These are phyloP conservation scores for Fusarium musae DNA, from an alignment of 2,329 filamentous ascomycete species.

Conservation along the genomic window DNA sequence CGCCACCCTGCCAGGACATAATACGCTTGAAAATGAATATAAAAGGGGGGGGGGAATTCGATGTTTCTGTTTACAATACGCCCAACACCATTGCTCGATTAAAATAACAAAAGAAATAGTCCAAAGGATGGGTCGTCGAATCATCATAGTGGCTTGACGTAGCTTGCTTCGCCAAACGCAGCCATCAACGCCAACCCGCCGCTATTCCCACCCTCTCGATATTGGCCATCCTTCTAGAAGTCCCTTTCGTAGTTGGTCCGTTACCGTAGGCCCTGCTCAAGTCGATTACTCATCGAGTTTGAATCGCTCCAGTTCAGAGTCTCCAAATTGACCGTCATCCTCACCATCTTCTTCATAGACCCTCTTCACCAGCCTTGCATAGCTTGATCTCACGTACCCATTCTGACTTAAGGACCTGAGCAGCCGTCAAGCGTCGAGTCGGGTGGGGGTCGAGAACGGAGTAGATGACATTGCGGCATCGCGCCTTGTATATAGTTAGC, in stretches of 20 bases:
- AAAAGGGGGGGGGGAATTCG: not conserved
- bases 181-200: conserved; percentile 22
- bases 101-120: conserved; percentile 42
- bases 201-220: conserved; percentile 25
- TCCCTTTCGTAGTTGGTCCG: conserved; percentile 1
- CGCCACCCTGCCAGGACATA: conserved; percentile 16
- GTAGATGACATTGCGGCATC: conserved; percentile 98
- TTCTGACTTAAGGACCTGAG: conserved; percentile 96
- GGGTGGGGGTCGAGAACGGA: conserved; percentile 97
- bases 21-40: conserved; percentile 23
- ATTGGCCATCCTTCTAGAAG: conserved; percentile 13
- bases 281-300: conserved; percentile 9
- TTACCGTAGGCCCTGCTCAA: not conserved
- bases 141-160: conserved; percentile 37
- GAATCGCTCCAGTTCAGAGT: not conserved
- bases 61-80: conserved; percentile 44
- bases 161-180: conserved; percentile 25
- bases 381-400: conserved; percentile 98
- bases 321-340: not conserved
- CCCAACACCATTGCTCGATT: conserved; percentile 51
- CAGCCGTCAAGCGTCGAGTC: conserved; percentile 89
- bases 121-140: conserved; percentile 41
- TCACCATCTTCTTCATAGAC: conserved; percentile 66
- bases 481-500: conserved; percentile 69
- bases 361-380: conserved; percentile 96